Base-by-base conservation (phyloP, 2,329 filamentous ascomycete species). In the Bisporella sp. region DNA sequence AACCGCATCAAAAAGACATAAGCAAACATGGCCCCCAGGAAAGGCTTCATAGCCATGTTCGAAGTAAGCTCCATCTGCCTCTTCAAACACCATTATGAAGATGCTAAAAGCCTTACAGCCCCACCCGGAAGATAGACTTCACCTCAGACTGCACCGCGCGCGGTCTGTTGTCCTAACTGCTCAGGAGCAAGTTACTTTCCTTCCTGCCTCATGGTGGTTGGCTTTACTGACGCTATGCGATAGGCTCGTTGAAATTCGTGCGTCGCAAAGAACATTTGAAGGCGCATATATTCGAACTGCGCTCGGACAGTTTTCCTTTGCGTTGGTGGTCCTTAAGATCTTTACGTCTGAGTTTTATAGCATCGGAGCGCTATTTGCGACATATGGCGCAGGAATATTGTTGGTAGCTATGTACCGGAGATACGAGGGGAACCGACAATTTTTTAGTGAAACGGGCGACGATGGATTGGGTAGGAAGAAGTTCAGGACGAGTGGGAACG, bases 271-370 rank as follows among this genome's bases (percentile, higher is more conserved):
- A 49, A 99, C 93, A 2, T 99, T 97, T 62, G 93, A 99, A 70
- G 93, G 93, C 28, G 93, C 93, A 28, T 99, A 97, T 70, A 86
- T 96, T 64, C 87, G 93, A 54, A 99, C 93, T 0, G 91, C 92
- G 3, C 81, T 99, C 21, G 89, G 88, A 3, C 91, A 97, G 64
- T 97, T 97, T 73, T 92, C 87, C 50, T 97, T 99, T 68, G 85
- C 92, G 21, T 82, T 99, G 46, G 84, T 99, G 56, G 88, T 99
- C 47, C 81, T 96, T 59, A 96, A 95, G 72, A 95, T 99, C 69
- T 97, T 99, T 73, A 96, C 90, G 6, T 80, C 84, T 47, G 93
- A 97, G 66, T 97, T 99, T 74, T 97, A 97, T 71, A 83, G 86
- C 59, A 96, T 96, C 56, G 93, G 93, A n/a, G 93, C 93, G 5